Base-by-base conservation (phyloP, 139 green algal genomes). In the Haematococcus lacustris region DNA sequence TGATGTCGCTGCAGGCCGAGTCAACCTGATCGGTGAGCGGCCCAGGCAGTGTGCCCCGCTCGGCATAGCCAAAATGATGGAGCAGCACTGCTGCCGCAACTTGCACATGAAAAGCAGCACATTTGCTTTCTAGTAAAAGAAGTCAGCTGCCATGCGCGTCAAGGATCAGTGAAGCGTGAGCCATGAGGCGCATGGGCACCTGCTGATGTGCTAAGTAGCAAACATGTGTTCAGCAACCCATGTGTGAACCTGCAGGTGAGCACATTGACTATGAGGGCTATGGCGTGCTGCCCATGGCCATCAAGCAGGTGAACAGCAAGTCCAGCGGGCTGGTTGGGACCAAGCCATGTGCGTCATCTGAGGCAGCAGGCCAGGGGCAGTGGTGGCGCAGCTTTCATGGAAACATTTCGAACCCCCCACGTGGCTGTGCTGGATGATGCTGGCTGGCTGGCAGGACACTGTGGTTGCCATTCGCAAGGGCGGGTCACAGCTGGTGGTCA, bases 281-380 rank as follows among this genome's bases (percentile, higher is more conserved):
- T 72, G 89, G 82, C 7, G 94, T 98, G 64, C 88, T 99, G 53
- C 95, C 95, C 37, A 98, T 98, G 94, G 95, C 94, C n/a, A 93
- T 99, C 69, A 73, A 76, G 1, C 85, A 78, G 73, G 71, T 76
- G 28, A 38, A n/a, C n/a, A n/a, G n/a, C n/a, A n/a, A n/a, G n/a
- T n/a, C 41, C 28, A 35, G 66, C 43, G n/a, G n/a, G n/a, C n/a
- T n/a, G n/a, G n/a, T n/a, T n/a, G n/a, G n/a, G n/a, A n/a, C n/a
- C n/a, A n/a, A n/a, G n/a, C n/a, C n/a, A n/a, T n/a, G n/a, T n/a
- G n/a, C n/a, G n/a, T n/a, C n/a, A n/a, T n/a, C n/a, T n/a, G n/a
- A n/a, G n/a, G n/a, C n/a, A n/a, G n/a, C n/a, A n/a, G n/a, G n/a
- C n/a, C n/a, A n/a, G n/a, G n/a, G n/a, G n/a, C n/a, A n/a, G n/a